A percentile compares a stretch with the other conserved stretches of the same genome.
Evolutionary conservation across 1,284 basidiomycete genomes (phyloP).

Genomic region (Amylostereum chailletii): DNA sequence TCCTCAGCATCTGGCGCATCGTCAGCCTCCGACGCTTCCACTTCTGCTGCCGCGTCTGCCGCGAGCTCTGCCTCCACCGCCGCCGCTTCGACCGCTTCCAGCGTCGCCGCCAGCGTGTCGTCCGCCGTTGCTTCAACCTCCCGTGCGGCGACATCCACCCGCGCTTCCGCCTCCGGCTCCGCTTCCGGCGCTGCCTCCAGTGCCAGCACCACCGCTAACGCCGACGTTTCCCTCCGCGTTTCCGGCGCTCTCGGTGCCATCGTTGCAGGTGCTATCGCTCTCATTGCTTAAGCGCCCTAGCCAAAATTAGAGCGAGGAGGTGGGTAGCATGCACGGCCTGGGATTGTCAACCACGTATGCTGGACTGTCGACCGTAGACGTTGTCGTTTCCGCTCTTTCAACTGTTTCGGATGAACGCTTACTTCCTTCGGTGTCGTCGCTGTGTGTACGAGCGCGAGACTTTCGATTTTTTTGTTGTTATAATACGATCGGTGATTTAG

Average conservation of each 20-base stretch:
- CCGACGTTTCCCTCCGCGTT: too few relatives aligned
- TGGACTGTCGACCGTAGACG: too few relatives aligned
- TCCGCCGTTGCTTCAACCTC: background rate
- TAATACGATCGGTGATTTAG: too few relatives aligned
- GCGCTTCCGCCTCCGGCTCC: conserved; percentile 26
- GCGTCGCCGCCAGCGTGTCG: background rate
- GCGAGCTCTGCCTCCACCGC: conserved; percentile 15
- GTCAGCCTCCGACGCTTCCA: conserved; percentile 12
- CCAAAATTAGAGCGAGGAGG: conserved; percentile 6
- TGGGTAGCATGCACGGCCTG: background rate
- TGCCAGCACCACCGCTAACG: too few relatives aligned
- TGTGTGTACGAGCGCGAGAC: too few relatives aligned
- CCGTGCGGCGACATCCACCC: conserved; percentile 7
- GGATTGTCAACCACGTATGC: too few relatives aligned
- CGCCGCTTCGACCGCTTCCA: background rate
- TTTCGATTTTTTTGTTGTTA: too few relatives aligned
- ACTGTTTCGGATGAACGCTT: too few relatives aligned
- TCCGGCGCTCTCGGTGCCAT: conserved; percentile 36
- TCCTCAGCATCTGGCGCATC: conserved; percentile 9
- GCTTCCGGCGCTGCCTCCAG: conserved; percentile 12
- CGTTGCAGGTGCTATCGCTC: conserved; percentile 23
- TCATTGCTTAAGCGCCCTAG: conserved; percentile 18
- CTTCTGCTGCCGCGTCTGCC: conserved; percentile 17
- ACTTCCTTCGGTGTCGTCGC: too few relatives aligned
- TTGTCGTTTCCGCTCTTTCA: too few relatives aligned